These are phyloP conservation scores for Canavalia gladiata DNA, from an alignment of 306 rosid species.

Conservation along the genomic window DNA sequence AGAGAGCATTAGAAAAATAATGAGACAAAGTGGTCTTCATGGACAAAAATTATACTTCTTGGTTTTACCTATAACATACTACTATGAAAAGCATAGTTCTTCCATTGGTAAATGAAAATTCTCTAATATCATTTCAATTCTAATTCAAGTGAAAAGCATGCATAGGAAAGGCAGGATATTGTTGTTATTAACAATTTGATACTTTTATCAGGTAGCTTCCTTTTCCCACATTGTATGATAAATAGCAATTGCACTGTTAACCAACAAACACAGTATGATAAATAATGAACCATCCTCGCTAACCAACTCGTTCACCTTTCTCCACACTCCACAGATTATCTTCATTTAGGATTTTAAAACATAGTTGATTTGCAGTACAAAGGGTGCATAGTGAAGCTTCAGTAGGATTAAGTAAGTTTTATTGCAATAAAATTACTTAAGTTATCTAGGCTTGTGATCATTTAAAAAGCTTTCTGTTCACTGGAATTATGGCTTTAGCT, in stretches of 20 bases:
- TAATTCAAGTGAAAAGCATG: neutral
- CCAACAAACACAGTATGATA: no score
- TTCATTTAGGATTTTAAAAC: neutral
- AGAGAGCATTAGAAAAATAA: conserved; percentile 32
- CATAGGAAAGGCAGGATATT: neutral
- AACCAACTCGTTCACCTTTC: neutral
- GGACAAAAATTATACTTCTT: neutral
- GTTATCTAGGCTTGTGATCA: neutral
- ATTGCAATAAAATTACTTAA: neutral
- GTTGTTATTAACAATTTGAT: neutral
- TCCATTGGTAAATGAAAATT: conserved; percentile 12
- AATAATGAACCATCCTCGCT: conserved; percentile 17
- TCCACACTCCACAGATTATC: neutral
- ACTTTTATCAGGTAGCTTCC: neutral
- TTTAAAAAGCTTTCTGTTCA: conserved; percentile 1
- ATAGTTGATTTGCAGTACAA: neutral
- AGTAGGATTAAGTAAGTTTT: neutral
- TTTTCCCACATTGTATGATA: neutral
- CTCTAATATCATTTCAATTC: neutral
- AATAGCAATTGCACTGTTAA: neutral
- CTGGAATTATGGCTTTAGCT: neutral
- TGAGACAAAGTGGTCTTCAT: neutral
- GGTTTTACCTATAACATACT: conserved; percentile 7
- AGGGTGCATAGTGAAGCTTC: neutral
- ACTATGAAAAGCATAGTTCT: conserved; percentile 7